Conservation (phyloP, 257 asterid species). For the Handroanthus guayacan region DNA sequence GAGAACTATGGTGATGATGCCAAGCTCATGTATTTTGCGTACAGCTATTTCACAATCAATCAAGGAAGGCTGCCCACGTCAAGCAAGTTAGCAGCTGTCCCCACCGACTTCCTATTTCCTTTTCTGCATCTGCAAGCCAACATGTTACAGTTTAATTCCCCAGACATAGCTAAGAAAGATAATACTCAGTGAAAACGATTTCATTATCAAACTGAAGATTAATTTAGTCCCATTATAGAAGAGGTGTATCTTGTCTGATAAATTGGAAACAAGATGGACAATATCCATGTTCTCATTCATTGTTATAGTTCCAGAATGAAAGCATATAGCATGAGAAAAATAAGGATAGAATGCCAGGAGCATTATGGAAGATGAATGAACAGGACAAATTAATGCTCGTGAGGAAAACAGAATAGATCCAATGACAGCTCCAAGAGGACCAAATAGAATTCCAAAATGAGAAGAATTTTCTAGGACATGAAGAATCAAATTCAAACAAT, state of each 20-base stretch:
- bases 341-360: too few relatives aligned
- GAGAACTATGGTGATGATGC: background rate
- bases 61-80: background rate
- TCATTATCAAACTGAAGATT: background rate
- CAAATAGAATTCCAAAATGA: background rate
- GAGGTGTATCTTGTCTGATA: background rate
- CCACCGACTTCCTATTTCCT: constrained; percentile 14
- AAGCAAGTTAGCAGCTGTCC: constrained; percentile 20
- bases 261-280: background rate
- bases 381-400: background rate
- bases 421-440: constrained; percentile 10
- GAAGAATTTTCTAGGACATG: background rate
- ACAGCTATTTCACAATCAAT: constrained; percentile 8
- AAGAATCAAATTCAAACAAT: constrained; percentile 8
- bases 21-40: background rate
- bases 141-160: constrained; percentile 1
- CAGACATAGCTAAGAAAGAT: background rate
- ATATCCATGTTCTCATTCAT: background rate
- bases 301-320: background rate
- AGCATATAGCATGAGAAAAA: background rate
- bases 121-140: constrained; percentile 40
- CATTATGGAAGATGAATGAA: background rate
- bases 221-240: background rate
- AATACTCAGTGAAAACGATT: background rate
- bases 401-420: background rate